Base-by-base conservation (phyloP, 2,329 filamentous ascomycete species). In the Bipolaris victoriae region DNA sequence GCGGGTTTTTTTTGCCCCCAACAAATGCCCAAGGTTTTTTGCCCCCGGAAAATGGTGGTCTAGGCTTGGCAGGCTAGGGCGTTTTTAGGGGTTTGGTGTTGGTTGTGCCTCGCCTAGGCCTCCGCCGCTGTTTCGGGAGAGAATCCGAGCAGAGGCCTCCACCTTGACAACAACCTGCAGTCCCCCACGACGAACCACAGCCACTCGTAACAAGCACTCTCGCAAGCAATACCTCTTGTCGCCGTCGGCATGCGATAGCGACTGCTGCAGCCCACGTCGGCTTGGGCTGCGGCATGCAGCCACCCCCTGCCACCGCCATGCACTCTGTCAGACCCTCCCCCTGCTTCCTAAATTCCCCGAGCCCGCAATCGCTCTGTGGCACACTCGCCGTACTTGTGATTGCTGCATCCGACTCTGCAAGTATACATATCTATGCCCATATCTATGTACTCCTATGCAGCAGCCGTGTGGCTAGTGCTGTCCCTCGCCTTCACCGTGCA, bases 381-480 rank as follows among this genome's bases (percentile, higher is more conserved):
- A 13, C 45, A 22, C 35, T 11, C 41, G 24, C 26, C 31, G 61
- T 61, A 29, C 9, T 10, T 11, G 57, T 46, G 49, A 31, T 35
- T 65, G n/a, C 16, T 45, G 15, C 6, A 16, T 22, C 26, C 3
- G 9, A 29, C n/a, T n/a, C 1, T 20, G 37, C 9, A 26, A 26
- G 26, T 6, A 40, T 22, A 20, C 26, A 29, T 11, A 29, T 29
- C 26, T 29, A 29, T 29, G 26, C 26, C 26, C 2, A 37, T 37
- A 36, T n/a, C 13, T 49, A 62, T 9, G 13, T 49, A 61, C 31
- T 33, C 61, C 13, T 63, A 64, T 22, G 53, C 46, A 6, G 53
- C 45, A 6, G 20, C 53, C 16, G 52, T 55, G 31, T 64, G 55
- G 58, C 33, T 63, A 9, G 36, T 67, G 15, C 15, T 61, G 4